These are phyloP conservation scores for Chrysosporium queenslandicum DNA, from an alignment of 2,329 filamentous ascomycete species.

Conservation along the genomic window DNA sequence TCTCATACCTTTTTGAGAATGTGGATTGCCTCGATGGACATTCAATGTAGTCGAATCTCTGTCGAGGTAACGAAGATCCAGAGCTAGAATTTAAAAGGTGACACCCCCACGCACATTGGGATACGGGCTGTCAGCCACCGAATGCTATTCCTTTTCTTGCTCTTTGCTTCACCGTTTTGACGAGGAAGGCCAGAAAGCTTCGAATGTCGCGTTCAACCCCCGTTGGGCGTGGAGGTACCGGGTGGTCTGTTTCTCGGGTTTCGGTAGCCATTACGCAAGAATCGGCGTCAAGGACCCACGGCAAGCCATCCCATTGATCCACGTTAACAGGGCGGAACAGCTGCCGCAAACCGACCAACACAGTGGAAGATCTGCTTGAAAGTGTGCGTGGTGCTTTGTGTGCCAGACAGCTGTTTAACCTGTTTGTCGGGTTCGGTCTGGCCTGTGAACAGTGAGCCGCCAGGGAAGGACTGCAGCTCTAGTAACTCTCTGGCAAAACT, in stretches of 20 bases:
- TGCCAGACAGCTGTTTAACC: no score
- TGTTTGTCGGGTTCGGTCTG: no score
- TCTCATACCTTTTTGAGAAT: not conserved
- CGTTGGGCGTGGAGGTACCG: not conserved
- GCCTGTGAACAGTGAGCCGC: no score
- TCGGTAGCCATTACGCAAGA: not conserved
- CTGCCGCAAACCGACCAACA: not conserved
- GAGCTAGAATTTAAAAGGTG: no score
- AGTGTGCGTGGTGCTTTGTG: not conserved
- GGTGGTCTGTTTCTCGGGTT: not conserved
- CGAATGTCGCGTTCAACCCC: not conserved
- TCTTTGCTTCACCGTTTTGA: not conserved
- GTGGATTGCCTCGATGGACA: not conserved
- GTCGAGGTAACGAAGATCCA: no score
- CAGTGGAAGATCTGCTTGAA: not conserved
- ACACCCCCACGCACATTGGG: not conserved
- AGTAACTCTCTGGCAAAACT: no score
- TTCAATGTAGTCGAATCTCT: not conserved
- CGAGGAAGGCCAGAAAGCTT: not conserved
- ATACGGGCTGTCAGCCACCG: not conserved
- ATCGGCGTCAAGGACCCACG: slow-evolving; percentile 2
- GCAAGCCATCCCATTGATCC: slow-evolving; percentile 13
- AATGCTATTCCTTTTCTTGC: no score
- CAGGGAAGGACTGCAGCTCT: no score
- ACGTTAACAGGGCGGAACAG: slow-evolving; percentile 8